Conservation (phyloP, 1,139 yeast genomes). For the Yamadazyma aaseri region DNA sequence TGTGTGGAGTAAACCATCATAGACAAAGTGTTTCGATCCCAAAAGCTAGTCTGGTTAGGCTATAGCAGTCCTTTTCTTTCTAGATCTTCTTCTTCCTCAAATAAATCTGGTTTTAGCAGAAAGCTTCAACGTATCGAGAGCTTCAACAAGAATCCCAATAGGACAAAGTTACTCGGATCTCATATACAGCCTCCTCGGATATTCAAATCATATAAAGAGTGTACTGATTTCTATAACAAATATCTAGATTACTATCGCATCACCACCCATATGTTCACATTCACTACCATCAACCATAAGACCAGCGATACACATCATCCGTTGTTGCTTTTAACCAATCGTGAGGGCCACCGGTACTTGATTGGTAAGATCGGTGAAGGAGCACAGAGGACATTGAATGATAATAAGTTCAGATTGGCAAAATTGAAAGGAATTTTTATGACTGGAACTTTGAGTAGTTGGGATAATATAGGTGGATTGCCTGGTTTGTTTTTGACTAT, state of each 20-base stretch:
- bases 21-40: too few relatives aligned
- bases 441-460: constrained; percentile 64
- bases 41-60: too few relatives aligned
- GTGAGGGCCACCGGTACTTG: constrained; percentile 60
- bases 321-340: constrained; percentile 47
- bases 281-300: constrained; percentile 52
- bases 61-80: too few relatives aligned
- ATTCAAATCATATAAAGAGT: constrained; percentile 10
- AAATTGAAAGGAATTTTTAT: constrained; percentile 66
- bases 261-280: constrained; percentile 30
- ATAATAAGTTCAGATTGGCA: constrained; percentile 50
- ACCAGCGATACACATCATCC: constrained; percentile 64
- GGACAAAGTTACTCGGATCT: too few relatives aligned
- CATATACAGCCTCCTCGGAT: constrained; percentile 13
- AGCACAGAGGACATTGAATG: constrained; percentile 67
- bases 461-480: constrained; percentile 81
- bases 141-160: too few relatives aligned
- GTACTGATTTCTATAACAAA: constrained; percentile 10
- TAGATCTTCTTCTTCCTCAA: too few relatives aligned
- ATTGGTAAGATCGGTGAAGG: constrained; percentile 89
- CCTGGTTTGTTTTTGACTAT: constrained; percentile 86
- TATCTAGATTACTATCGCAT: constrained; percentile 17
- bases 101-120: too few relatives aligned
- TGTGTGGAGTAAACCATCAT: too few relatives aligned
- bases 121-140: too few relatives aligned